These are phyloP conservation scores for Recurvomyces mirabilis DNA, from an alignment of 495 filamentous ascomycete species.

Conservation along the genomic window DNA sequence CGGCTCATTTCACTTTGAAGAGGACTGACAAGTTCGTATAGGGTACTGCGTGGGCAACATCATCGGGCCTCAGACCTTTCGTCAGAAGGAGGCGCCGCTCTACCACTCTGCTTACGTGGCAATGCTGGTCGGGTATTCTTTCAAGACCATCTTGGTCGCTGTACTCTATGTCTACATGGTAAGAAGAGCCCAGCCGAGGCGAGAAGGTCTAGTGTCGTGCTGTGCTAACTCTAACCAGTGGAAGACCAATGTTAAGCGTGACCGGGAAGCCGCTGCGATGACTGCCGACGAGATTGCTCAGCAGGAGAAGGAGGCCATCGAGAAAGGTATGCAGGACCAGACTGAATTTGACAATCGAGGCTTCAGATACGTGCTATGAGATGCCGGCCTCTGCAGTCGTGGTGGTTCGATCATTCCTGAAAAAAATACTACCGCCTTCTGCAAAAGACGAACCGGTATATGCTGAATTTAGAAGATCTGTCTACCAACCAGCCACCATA, in stretches of 20 bases:
- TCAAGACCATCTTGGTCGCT: conserved; percentile 38
- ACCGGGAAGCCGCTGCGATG: conserved; percentile 16
- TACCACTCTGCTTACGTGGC: conserved; percentile 40
- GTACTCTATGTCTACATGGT: conserved; percentile 44
- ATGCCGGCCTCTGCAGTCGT: too few relatives aligned
- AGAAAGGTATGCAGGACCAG: conserved; percentile 32
- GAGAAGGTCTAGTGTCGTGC: too few relatives aligned
- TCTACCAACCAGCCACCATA: too few relatives aligned
- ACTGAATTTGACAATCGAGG: conserved; percentile 48
- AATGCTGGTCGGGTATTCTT: conserved; percentile 42
- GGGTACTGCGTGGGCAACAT: conserved; percentile 37
- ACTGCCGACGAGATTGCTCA: not conserved
- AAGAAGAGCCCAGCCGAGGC: too few relatives aligned
- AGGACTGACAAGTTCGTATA: too few relatives aligned
- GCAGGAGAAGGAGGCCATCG: conserved; percentile 6
- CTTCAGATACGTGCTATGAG: conserved; percentile 36
- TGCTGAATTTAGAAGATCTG: too few relatives aligned
- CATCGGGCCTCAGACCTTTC: conserved; percentile 6
- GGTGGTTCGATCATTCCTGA: too few relatives aligned
- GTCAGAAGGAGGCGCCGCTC: not conserved
- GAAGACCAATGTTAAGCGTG: conserved; percentile 34
- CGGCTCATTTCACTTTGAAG: too few relatives aligned
- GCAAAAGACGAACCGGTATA: too few relatives aligned
- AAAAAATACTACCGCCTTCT: too few relatives aligned
- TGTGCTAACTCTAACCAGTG: too few relatives aligned